phyloP scores from a whole-genome alignment of 1,284 basidiomycete genomes.

The Cryptococcus sp. region DNA sequence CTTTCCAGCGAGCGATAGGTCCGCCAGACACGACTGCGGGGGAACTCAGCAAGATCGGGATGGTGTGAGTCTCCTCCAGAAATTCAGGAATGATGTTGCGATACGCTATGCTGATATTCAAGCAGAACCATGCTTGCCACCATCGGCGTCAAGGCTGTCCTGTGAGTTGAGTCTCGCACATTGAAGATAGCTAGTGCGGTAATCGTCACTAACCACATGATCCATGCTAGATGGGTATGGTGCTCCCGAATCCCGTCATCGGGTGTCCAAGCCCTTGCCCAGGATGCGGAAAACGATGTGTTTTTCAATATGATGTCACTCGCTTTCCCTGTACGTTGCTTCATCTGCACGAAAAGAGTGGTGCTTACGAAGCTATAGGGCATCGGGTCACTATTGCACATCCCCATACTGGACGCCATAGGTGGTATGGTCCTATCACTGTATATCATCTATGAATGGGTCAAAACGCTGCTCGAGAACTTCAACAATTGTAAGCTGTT shows the following conservation, averaged over 20 bases:
- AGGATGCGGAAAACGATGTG: slow-evolving; percentile 60
- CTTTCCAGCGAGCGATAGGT: slow-evolving; percentile 49
- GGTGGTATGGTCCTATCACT: slow-evolving; percentile 56
- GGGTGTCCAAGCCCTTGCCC: slow-evolving; percentile 52
- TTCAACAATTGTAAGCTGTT: slow-evolving; percentile 51
- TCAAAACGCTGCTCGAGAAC: slow-evolving; percentile 54
- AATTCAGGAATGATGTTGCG: background rate
- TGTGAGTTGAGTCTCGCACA: slow-evolving; percentile 41
- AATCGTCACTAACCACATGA: background rate
- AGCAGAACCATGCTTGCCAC: slow-evolving; percentile 58
- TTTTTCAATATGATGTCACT: slow-evolving; percentile 61
- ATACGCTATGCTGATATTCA: background rate
- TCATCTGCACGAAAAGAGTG: background rate
- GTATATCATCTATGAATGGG: slow-evolving; percentile 56
- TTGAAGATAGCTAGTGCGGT: background rate
- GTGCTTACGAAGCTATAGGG: slow-evolving; percentile 24
- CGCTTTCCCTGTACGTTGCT: slow-evolving; percentile 56
- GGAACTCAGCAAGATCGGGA: slow-evolving; percentile 49
- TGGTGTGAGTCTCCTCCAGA: slow-evolving; percentile 32
- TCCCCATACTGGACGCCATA: slow-evolving; percentile 54
- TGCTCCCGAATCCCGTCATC: slow-evolving; percentile 51
- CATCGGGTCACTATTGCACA: slow-evolving; percentile 44
- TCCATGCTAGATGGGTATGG: slow-evolving; percentile 47
- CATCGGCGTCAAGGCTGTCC: slow-evolving; percentile 57
- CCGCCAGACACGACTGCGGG: slow-evolving; percentile 37